Percentiles rank a stretch among this genome's conserved stretches.
These are phyloP conservation scores for Brettanomyces naardenensis DNA, from an alignment of 805 yeast genomes.

Conservation along the genomic window DNA sequence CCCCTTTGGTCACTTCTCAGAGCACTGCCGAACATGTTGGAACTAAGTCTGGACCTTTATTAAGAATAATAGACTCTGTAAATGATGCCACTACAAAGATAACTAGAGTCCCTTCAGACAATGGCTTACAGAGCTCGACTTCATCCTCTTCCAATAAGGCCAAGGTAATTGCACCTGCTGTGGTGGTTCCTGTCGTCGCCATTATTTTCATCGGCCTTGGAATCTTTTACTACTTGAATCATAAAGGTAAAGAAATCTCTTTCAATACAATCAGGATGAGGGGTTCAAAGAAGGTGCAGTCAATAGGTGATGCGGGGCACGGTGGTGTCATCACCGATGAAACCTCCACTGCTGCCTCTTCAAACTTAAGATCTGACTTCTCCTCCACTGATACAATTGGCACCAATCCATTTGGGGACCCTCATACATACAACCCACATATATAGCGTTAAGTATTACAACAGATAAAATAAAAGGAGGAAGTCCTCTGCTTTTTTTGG, in stretches of 20 bases:
- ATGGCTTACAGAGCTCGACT: slow-evolving; percentile 15
- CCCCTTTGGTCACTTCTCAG: slow-evolving; percentile 29
- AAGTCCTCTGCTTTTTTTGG: too few relatives aligned
- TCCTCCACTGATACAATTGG: too few relatives aligned
- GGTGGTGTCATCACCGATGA: slow-evolving; percentile 11
- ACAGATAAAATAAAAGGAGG: too few relatives aligned
- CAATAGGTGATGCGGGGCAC: slow-evolving; percentile 8
- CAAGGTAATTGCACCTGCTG: slow-evolving; percentile 33
- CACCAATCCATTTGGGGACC: too few relatives aligned
- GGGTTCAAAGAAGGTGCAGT: slow-evolving; percentile 7
- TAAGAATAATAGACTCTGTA: slow-evolving; percentile 27
- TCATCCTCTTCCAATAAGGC: slow-evolving; percentile 16
- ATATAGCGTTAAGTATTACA: too few relatives aligned
- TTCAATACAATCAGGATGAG: slow-evolving; percentile 10
- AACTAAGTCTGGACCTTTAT: slow-evolving; percentile 31
- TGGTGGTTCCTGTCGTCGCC: slow-evolving; percentile 33
- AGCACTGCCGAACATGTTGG: slow-evolving; percentile 31
- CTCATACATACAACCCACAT: too few relatives aligned
- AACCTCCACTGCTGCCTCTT: slow-evolving; percentile 13
- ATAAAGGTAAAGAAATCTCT: slow-evolving; percentile 11
- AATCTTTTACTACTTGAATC: slow-evolving; percentile 26
- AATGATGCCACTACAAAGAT: slow-evolving; percentile 25
- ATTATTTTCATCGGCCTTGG: slow-evolving; percentile 21
- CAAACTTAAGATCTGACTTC: too few relatives aligned
- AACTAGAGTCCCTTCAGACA: slow-evolving; percentile 34